A percentile compares a stretch with the other conserved stretches of the same genome.
Conservation (phyloP, 768 basidiomycete species). For the Russula lepida region DNA sequence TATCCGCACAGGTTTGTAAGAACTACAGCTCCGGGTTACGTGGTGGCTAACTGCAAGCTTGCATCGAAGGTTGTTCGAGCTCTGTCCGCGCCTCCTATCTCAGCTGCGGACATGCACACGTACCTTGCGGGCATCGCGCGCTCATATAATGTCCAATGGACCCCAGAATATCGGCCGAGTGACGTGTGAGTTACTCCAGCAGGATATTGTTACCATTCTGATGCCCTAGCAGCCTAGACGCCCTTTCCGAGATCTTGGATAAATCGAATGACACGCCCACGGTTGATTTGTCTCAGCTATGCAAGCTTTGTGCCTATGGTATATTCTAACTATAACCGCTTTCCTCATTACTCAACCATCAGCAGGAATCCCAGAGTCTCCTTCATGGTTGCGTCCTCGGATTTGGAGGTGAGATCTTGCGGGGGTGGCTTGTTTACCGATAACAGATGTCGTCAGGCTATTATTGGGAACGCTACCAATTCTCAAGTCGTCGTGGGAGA, state of each 20-base stretch:
- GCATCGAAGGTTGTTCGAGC: conserved; percentile 41
- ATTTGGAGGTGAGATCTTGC: conserved; percentile 58
- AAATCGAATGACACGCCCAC: conserved; percentile 35
- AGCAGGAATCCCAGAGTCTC: conserved; percentile 64
- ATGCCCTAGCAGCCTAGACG: conserved; percentile 35
- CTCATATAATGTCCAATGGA: conserved; percentile 49
- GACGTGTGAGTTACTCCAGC: conserved; percentile 42
- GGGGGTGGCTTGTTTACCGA: neutral
- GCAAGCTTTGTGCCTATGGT: conserved; percentile 56
- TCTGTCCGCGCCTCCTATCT: conserved; percentile 44
- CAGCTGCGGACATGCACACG: conserved; percentile 46
- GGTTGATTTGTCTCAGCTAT: conserved; percentile 50
- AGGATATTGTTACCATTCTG: conserved; percentile 3
- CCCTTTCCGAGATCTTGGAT: conserved; percentile 56
- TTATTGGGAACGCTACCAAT: conserved; percentile 55
- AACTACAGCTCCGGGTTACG: neutral
- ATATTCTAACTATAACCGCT: conserved; percentile 22
- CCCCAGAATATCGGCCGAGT: conserved; percentile 49
- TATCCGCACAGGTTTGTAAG: conserved; percentile 40
- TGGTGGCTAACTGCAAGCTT: neutral
- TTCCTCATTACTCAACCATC: neutral
- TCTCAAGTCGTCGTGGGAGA: conserved; percentile 50
- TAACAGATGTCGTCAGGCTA: conserved; percentile 34
- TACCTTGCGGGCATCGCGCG: conserved; percentile 48
- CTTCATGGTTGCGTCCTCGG: conserved; percentile 65